Conservation (phyloP, 257 asterid genomes). For the Voacanga thouarsii region DNA sequence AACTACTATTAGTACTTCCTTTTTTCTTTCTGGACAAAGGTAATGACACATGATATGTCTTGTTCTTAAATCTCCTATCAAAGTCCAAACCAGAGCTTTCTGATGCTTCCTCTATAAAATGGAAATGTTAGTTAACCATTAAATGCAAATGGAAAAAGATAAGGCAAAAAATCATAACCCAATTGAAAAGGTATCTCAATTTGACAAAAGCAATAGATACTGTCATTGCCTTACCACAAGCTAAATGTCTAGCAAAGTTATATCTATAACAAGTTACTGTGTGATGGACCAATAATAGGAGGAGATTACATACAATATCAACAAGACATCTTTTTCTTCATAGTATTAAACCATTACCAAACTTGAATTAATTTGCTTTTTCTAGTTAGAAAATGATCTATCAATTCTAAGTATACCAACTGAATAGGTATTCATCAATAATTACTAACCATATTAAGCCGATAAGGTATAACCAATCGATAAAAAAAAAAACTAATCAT, state of each 20-base stretch:
- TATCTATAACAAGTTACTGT: neutral
- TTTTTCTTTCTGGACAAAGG: slow-evolving; percentile 33
- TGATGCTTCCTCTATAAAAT: slow-evolving; percentile 64
- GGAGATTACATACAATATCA: neutral
- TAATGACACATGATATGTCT: slow-evolving; percentile 36
- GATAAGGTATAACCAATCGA: too few relatives aligned
- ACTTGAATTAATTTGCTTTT: neutral
- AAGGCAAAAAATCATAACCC: neutral
- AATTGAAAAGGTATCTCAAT: too few relatives aligned
- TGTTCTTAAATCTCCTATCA: slow-evolving; percentile 48
- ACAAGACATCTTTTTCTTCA: neutral
- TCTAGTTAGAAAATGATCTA: neutral
- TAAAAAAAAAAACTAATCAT: neutral
- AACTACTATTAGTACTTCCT: neutral
- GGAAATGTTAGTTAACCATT: slow-evolving; percentile 5
- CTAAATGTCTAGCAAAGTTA: neutral
- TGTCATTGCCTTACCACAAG: too few relatives aligned
- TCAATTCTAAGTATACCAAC: too few relatives aligned
- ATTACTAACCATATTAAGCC: neutral
- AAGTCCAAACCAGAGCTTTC: slow-evolving; percentile 53
- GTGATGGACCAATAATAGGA: neutral
- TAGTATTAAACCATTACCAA: neutral
- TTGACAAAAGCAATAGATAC: too few relatives aligned
- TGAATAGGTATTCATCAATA: neutral
- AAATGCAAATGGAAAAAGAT: neutral